phyloP scores from a whole-genome alignment of 306 rosid species.

The Begonia peltatifolia region DNA sequence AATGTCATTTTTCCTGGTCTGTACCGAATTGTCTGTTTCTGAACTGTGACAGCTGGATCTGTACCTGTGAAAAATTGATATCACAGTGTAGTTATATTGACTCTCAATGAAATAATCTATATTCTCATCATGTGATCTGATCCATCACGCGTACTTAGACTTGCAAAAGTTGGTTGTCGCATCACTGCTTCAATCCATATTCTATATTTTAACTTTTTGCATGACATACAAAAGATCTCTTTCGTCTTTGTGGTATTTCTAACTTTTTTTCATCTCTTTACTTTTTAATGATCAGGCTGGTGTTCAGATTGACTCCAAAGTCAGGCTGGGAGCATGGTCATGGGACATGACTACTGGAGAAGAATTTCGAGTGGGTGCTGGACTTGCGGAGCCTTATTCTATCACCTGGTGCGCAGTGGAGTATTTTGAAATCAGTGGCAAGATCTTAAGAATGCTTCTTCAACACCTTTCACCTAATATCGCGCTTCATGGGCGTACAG shows the following conservation, averaged over 20 bases:
- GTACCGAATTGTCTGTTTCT: neutral
- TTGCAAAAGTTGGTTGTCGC: neutral
- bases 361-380: conserved; percentile 93
- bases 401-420: conserved; percentile 90
- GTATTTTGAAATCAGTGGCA: conserved; percentile 78
- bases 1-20: neutral
- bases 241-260: neutral
- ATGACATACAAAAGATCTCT: neutral
- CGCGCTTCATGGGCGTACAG: conserved; percentile 55
- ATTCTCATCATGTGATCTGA: neutral
- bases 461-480: conserved; percentile 25
- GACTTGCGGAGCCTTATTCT: conserved; percentile 77
- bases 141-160: neutral
- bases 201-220: neutral
- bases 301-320: conserved; percentile 32
- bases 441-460: conserved; percentile 52
- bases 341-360: conserved; percentile 83
- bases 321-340: conserved; percentile 85
- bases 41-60: conserved; percentile 13
- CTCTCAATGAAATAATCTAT: conserved; percentile 9
- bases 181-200: neutral
- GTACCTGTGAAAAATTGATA: conserved; percentile 1
- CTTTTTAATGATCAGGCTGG: conserved; percentile 38
- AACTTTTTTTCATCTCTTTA: conserved; percentile 6
- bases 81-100: conserved; percentile 1